Evolutionary conservation across 805 yeast genomes (phyloP).

Genomic region (Hanseniaspora pseudoguilliermondii): DNA sequence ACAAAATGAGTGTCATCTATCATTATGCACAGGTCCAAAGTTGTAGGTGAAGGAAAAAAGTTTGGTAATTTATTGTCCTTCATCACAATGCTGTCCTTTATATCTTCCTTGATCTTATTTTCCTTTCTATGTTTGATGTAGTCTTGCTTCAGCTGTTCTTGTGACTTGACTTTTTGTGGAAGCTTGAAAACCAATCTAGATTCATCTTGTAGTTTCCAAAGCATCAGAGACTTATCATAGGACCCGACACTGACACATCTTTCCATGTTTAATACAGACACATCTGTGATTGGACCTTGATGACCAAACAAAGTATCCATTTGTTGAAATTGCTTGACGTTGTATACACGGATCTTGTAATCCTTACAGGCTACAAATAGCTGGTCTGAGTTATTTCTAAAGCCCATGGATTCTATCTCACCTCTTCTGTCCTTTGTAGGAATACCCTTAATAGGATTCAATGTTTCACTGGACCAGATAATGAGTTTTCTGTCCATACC

Average conservation of each 20-base stretch:
- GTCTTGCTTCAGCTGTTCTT: constrained; percentile 37
- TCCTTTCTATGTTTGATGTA: constrained; percentile 26
- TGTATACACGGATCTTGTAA: constrained; percentile 74
- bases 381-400: constrained; percentile 71
- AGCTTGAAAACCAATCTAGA: constrained; percentile 87
- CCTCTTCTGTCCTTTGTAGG: constrained; percentile 64
- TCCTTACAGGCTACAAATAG: constrained; percentile 89
- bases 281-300: constrained; percentile 76
- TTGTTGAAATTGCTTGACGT: constrained; percentile 75
- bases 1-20: constrained; percentile 83
- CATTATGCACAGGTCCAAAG: constrained; percentile 86
- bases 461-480: constrained; percentile 73
- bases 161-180: constrained; percentile 30
- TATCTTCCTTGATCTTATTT: constrained; percentile 14
- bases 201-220: constrained; percentile 95
- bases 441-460: constrained; percentile 63
- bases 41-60: constrained; percentile 31
- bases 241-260: constrained; percentile 94
- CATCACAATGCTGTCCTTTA: constrained; percentile 10
- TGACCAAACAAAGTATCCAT: constrained; percentile 89
- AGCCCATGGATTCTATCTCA: constrained; percentile 56
- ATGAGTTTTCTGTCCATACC: constrained; percentile 70
- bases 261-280: constrained; percentile 69
- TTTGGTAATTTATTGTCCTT: constrained; percentile 14
- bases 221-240: constrained; percentile 86